These are phyloP conservation scores for Arthrinium puccinioides DNA, from an alignment of 2,329 filamentous ascomycete species.

Conservation along the genomic window DNA sequence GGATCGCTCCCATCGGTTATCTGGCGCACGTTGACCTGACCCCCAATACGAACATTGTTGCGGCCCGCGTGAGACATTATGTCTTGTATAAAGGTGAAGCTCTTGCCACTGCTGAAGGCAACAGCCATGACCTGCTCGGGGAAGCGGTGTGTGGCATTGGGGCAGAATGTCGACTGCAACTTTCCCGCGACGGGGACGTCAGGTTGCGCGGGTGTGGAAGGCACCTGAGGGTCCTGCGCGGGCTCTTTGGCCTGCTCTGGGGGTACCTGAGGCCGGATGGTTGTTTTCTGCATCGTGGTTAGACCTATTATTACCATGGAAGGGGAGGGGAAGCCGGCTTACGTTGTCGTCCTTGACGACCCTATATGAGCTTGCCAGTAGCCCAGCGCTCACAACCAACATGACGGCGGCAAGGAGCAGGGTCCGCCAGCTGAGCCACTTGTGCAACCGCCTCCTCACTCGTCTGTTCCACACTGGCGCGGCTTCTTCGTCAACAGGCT, in stretches of 20 bases:
- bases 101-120: constrained; percentile 25
- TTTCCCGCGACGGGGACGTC: constrained; percentile 5
- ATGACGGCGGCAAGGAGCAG: constrained; percentile 20
- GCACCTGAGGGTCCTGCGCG: constrained; percentile 1
- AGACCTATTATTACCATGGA: background rate
- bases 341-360: constrained; percentile 13
- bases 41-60: constrained; percentile 30
- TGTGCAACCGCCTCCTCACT: constrained; percentile 18
- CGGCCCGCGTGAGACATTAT: constrained; percentile 16
- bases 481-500: constrained; percentile 17
- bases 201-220: constrained; percentile 1
- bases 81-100: constrained; percentile 33
- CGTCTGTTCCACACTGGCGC: constrained; percentile 14
- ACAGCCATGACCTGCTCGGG: constrained; percentile 22
- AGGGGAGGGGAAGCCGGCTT: too few species aligned
- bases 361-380: constrained; percentile 20
- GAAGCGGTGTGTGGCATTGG: constrained; percentile 18
- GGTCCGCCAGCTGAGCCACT: constrained; percentile 21
- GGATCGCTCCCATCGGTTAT: constrained; percentile 25
- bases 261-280: constrained; percentile 8
- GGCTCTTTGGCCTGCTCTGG: constrained; percentile 1
- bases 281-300: constrained; percentile 11
- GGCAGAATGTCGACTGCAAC: constrained; percentile 14
- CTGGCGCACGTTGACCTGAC: constrained; percentile 36
- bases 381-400: constrained; percentile 20